Base-by-base conservation (phyloP, 2,329 filamentous ascomycete genomes). In the Aspergillus glaucus region DNA sequence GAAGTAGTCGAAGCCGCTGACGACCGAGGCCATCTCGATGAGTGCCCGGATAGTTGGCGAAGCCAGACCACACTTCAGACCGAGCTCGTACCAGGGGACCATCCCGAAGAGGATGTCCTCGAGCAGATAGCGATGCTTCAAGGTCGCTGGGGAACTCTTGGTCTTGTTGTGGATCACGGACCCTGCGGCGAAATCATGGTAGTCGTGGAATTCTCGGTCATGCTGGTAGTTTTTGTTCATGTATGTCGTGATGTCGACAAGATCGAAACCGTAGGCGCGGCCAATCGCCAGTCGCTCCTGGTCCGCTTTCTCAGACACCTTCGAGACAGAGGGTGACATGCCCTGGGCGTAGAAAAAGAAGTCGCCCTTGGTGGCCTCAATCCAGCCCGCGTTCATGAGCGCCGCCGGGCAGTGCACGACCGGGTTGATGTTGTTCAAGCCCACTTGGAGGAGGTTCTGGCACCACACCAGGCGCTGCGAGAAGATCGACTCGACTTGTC, bases 381-480 rank as follows among this genome's bases (percentile, higher is more conserved):
- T 54, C 53, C 53, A 55, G n/a, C 53, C 53, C 3, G 53, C 43
- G 26, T 55, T 55, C 53, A 55, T 55, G 12, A 55, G 51, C 4
- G 46, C 51, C 4, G 53, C 53, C 2, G 53, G 53, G 21, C 46
- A 53, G 37, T 55, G 53, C 14, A 51, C 49, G 21, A 55, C 51
- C 10, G 53, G 53, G 45, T 55, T 55, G 49, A 55, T 51, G 48
- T 55, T 55, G 51, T 53, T 55, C 36, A 55, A 37, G 4, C 53
- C 53, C 12, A 55, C 53, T 37, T 55, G 43, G 2, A 55, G 49
- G 15, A 56, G 41, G 34, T 47, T 52, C 43, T 53, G 43, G 43
- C 49, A 51, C 53, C 53, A 53, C 6, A 48, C 46, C 9, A 55
- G 45, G n/a, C 51, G 48, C 46, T 46, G 49, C 2, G 49, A 50